These are phyloP conservation scores for Pleurotus platypus DNA, from an alignment of 768 basidiomycete genomes.

Conservation along the genomic window DNA sequence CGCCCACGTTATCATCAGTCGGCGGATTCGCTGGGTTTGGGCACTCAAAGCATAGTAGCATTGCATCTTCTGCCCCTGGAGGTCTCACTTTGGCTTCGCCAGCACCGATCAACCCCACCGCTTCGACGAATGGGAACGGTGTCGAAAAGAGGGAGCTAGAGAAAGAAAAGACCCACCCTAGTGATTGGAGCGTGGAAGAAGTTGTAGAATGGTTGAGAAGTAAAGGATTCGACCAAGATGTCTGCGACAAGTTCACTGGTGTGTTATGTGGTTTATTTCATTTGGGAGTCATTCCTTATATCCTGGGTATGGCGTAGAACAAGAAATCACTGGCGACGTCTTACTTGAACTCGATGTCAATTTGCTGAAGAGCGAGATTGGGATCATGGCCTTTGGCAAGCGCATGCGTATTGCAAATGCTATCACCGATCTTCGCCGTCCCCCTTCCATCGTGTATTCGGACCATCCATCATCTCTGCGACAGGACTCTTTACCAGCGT, in stretches of 20 bases:
- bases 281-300: neutral
- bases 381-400: constrained; percentile 91
- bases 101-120: constrained; percentile 11
- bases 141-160: constrained; percentile 18
- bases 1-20: constrained; percentile 17
- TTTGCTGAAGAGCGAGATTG: constrained; percentile 90
- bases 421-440: constrained; percentile 80
- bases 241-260: constrained; percentile 87
- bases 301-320: constrained; percentile 50
- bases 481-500: constrained; percentile 30
- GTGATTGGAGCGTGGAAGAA: constrained; percentile 84
- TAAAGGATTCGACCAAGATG: constrained; percentile 81
- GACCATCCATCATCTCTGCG: constrained; percentile 29
- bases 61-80: constrained; percentile 23
- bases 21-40: constrained; percentile 3
- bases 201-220: constrained; percentile 85
- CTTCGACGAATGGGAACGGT: constrained; percentile 14
- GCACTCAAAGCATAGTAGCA: constrained; percentile 41
- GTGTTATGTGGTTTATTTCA: constrained; percentile 19
- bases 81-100: constrained; percentile 8
- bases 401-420: constrained; percentile 91
- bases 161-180: constrained; percentile 43
- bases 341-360: constrained; percentile 91
- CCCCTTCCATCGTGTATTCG: constrained; percentile 58
- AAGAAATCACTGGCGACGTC: constrained; percentile 98